Base-by-base conservation (phyloP, 2,329 filamentous ascomycete genomes). In the Diaporthe sp. region DNA sequence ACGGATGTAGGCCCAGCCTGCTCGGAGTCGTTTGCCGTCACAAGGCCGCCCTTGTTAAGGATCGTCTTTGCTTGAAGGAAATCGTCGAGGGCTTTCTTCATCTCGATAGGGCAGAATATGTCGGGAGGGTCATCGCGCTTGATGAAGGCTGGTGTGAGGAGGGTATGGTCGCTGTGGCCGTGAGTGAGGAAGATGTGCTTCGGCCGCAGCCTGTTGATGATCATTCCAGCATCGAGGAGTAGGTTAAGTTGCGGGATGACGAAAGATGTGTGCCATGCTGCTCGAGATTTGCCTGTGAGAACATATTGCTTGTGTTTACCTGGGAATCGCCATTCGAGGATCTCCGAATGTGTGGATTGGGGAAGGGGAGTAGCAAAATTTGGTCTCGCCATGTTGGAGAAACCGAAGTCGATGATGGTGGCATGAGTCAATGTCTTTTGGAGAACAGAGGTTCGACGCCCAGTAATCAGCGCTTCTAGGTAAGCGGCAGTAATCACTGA, bases 181-280 rank as follows among this genome's bases (percentile, higher is more conserved):
- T 89, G 87, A 0, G 87, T 88, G 65, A 88, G 80, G 77, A 89
- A 88, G 76, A 89, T 83, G 79, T 88, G 87, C 67, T 87, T 88
- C 0, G 87, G 87, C 0, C 87, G 83, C 2, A 82, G 78, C 42
- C 84, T 85, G 81, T 87, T 88, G 79, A 88, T 84, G 72, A 82
- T 81, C 53, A 88, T 82, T 2, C 87, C 87, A 2, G 87, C 86
- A 79, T 89, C 87, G 46, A 89, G 86, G 5, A 88, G 84, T 37
- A 88, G 82, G 75, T 88, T 86, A 70, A 89, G 85, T 76, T 88
- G 85, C 1, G 87, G 87, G 70, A 89, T 84, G 61, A 89, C 81
- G 75, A 89, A 89, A 7, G 86, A 88, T 2, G 87, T 89, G 80
- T 88, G 87, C 87, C 87, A 88, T 19, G 87, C 87, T 9, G 87